These are phyloP conservation scores for Aleurites moluccanus DNA, from an alignment of 441 rosid species.

Conservation along the genomic window DNA sequence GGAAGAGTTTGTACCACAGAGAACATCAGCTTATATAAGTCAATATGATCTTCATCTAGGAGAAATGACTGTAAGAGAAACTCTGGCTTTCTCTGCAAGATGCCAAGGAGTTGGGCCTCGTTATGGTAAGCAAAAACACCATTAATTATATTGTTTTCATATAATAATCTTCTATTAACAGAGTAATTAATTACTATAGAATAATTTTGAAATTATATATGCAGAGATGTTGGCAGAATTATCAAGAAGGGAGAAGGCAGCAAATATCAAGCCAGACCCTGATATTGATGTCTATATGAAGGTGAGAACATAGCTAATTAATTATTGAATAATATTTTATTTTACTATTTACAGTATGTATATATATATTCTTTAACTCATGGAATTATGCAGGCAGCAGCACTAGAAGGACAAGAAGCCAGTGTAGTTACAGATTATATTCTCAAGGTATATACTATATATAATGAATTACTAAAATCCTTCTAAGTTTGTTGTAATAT, in stretches of 20 bases:
- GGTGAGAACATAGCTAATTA: constrained; percentile 26
- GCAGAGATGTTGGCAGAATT: constrained; percentile 57
- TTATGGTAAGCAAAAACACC: constrained; percentile 35
- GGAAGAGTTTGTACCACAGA: constrained; percentile 65
- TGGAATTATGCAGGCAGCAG: constrained; percentile 47
- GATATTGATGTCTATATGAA: constrained; percentile 66
- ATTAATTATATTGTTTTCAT: background rate
- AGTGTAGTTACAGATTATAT: constrained; percentile 55
- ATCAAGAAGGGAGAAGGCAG: constrained; percentile 61
- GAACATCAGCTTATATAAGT: constrained; percentile 63
- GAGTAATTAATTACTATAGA: too few species aligned
- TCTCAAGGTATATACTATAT: constrained; percentile 40
- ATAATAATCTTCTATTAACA: too few species aligned
- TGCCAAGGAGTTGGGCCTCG: constrained; percentile 71
- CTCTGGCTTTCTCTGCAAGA: constrained; percentile 61
- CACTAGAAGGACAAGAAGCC: constrained; percentile 54
- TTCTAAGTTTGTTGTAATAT: too few species aligned
- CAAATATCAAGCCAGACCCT: constrained; percentile 64
- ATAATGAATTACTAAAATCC: too few species aligned
- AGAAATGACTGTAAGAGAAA: constrained; percentile 75
- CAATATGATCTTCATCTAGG: constrained; percentile 67
- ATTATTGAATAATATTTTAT: too few species aligned
- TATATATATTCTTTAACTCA: background rate
- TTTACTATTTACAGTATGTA: too few species aligned
- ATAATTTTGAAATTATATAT: constrained; percentile 2